Base-by-base conservation (phyloP, 305 asterid species). In the Solanum hybrid region DNA sequence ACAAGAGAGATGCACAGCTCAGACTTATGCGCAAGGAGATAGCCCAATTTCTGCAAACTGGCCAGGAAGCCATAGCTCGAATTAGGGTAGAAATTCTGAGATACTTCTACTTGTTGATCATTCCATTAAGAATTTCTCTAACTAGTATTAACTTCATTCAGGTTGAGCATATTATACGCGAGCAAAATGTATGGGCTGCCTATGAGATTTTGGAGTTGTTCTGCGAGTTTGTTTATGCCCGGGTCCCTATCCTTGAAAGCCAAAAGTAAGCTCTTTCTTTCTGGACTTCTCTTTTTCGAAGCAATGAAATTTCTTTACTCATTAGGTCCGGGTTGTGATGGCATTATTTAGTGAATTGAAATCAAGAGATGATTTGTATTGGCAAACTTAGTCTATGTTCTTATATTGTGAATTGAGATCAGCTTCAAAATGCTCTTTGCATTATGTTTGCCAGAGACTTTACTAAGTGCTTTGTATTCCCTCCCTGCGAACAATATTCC, bases 141-240 rank as follows among this genome's bases (percentile, higher is more conserved):
- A 84, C 87, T 84, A 56, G 31, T 51, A 82, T 31, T 88, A 88
- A 38, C 56, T 92, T 88, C 85, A 91, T 22, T 89, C 89, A 95
- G 99, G 99, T 95, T 91, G 99, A 97, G 94, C 99, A 97, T 93
- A 94, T 97, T 71, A 96, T 96, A 91, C 92, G 99, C 32, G 98
- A 97, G 91, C 98, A 94, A 86, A 95, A 95, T 93, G 92, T 96
- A 11, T 95, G 98, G 98, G 99, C 94, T 86, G 98, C 97, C n/a
- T 97, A 96, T 84, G 98, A 96, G 92, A 93, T 96, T 86, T 90
- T 97, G 92, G 97, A 94, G 94, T 79, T 97, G 93, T 97, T 96
- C 86, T 95, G 99, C 79, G 98, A 96, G 93, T 95, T 95, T 89
- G 94, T 96, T 91, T 96, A 92, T 89, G 98, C 99, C 27, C 97